A percentile compares a stretch with the other conserved stretches of the same genome.
phyloP scores from a whole-genome alignment of 208 protist species.

The Herpetomonas samuelpessoai region DNA sequence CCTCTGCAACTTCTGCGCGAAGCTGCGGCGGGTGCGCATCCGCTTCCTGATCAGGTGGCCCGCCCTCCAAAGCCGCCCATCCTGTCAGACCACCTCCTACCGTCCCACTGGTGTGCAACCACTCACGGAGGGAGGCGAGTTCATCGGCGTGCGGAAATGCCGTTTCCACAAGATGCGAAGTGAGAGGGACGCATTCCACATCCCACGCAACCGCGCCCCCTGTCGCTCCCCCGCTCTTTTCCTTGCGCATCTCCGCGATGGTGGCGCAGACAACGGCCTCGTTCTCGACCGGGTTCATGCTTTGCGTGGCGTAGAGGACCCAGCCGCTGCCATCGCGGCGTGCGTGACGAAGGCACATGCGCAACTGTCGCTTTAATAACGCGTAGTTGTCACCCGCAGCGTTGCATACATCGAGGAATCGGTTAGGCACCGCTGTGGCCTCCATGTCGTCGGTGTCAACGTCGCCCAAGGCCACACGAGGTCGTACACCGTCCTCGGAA shows the following conservation, averaged over 20 bases:
- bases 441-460: conserved; percentile 12
- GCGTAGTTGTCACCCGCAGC: conserved; percentile 35
- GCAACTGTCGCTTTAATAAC: conserved; percentile 34
- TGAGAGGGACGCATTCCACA: no score
- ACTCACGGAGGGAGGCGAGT: no score
- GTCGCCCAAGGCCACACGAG: conserved; percentile 32
- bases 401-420: conserved; percentile 45
- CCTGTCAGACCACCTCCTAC: conserved; percentile 33
- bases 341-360: conserved; percentile 16
- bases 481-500: conserved; percentile 57
- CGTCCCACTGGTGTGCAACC: no score
- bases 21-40: conserved; percentile 23
- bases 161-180: no score
- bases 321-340: conserved; percentile 28
- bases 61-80: conserved; percentile 63
- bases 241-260: conserved; percentile 29
- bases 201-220: background rate
- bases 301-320: conserved; percentile 93
- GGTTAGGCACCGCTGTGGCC: conserved; percentile 23
- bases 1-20: conserved; percentile 27
- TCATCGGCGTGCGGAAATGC: no score
- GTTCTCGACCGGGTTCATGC: conserved; percentile 93
- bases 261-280: conserved; percentile 90
- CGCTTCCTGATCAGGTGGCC: conserved; percentile 29
- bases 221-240: background rate